Evolutionary conservation across 2,329 filamentous ascomycete genomes (phyloP).

Genomic region (Diaporthe sp.): DNA sequence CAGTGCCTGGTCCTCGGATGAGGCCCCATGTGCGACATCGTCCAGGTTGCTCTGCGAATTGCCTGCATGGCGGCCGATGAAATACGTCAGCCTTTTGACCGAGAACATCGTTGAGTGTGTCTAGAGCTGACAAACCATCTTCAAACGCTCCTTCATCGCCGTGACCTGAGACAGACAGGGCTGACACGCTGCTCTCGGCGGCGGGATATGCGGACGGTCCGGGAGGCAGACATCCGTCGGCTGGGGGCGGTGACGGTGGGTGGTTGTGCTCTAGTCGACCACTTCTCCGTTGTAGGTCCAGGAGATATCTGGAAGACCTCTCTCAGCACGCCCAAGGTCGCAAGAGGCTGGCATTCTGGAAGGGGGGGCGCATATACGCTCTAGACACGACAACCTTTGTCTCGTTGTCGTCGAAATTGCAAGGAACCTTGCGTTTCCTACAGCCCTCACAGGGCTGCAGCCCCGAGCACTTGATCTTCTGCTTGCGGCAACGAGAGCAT

Average conservation of each 20-base stretch:
- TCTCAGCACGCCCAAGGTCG: conserved; percentile 21
- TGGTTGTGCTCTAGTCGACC: conserved; percentile 39
- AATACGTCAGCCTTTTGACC: not conserved
- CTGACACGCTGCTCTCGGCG: conserved; percentile 16
- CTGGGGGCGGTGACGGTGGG: conserved; percentile 21
- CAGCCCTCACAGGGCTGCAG: conserved; percentile 59
- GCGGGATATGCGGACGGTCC: not conserved
- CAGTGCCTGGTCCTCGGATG: conserved; percentile 23
- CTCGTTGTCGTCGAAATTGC: conserved; percentile 60
- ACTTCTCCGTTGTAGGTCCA: conserved; percentile 43
- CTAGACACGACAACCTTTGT: conserved; percentile 64
- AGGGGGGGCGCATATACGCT: conserved; percentile 51
- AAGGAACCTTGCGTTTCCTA: conserved; percentile 57
- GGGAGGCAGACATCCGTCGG: conserved; percentile 20
- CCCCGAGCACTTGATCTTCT: conserved; percentile 62
- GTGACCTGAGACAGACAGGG: conserved; percentile 8
- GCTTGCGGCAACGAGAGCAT: conserved; percentile 59
- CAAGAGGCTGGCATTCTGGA: conserved; percentile 23
- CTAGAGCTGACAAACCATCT: not conserved
- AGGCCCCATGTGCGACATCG: not conserved
- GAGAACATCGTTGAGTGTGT: not conserved
- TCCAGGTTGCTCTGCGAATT: not conserved
- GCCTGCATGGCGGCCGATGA: not conserved
- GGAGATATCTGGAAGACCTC: conserved; percentile 43
- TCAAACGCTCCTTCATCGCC: conserved; percentile 2